phyloP scores from a whole-genome alignment of 306 rosid genomes.

The Vigna mungo region DNA sequence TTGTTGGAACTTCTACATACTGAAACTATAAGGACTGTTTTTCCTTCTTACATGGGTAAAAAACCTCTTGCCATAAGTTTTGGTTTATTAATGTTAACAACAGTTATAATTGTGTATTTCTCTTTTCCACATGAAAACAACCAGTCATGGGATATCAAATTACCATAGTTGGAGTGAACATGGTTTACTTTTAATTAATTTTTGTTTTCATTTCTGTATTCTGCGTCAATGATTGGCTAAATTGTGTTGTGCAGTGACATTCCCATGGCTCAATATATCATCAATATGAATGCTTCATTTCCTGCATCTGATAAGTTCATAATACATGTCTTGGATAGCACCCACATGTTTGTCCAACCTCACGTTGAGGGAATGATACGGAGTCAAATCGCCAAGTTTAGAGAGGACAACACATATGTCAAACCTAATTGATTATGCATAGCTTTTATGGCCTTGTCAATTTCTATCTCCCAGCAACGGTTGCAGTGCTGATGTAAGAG shows the following conservation, averaged over 20 bases:
- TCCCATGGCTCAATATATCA: constrained; percentile 96
- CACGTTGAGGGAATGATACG: constrained; percentile 75
- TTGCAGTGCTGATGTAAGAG: neutral
- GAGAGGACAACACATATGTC: constrained; percentile 88
- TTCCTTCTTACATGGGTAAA: too few relatives aligned
- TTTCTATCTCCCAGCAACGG: neutral
- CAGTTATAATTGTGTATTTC: too few relatives aligned
- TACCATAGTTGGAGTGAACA: neutral
- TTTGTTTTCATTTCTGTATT: constrained; percentile 7
- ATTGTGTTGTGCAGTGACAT: constrained; percentile 71
- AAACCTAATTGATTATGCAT: constrained; percentile 67
- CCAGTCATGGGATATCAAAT: too few relatives aligned
- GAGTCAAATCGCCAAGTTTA: constrained; percentile 79
- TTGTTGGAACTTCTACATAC: neutral
- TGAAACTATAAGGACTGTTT: neutral
- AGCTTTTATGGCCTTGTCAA: neutral
- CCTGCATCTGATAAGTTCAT: constrained; percentile 82
- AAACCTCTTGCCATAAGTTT: neutral
- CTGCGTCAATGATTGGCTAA: neutral
- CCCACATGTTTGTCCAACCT: constrained; percentile 92
- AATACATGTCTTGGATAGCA: constrained; percentile 75
- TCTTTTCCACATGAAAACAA: too few relatives aligned
- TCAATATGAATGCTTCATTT: constrained; percentile 70
- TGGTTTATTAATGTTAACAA: too few relatives aligned
- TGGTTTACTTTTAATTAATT: neutral